phyloP scores from a whole-genome alignment of 306 rosid species.

The Cicer judaicum region DNA sequence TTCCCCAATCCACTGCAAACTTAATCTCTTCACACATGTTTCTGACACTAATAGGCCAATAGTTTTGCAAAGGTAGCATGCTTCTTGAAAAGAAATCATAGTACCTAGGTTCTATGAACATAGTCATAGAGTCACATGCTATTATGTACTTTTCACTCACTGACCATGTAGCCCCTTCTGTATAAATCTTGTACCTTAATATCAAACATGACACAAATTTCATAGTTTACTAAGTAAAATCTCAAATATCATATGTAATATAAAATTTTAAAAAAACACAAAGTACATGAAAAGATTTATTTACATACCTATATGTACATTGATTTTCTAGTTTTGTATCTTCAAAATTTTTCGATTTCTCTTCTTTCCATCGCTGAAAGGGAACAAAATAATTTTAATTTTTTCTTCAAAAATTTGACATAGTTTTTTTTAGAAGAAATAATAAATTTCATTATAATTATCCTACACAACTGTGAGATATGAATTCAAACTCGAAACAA shows the following conservation, averaged over 20 bases:
- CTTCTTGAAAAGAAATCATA: constrained; percentile 58
- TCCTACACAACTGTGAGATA: too few species aligned
- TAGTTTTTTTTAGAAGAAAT: background rate
- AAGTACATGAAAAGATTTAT: background rate
- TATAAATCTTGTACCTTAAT: constrained; percentile 61
- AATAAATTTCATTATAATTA: too few species aligned
- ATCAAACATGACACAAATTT: background rate
- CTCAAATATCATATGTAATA: background rate
- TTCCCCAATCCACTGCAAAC: constrained; percentile 64
- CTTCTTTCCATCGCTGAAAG: constrained; percentile 47
- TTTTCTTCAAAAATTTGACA: background rate
- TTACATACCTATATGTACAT: constrained; percentile 53
- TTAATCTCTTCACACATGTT: constrained; percentile 52
- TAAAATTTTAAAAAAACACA: background rate
- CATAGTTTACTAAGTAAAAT: background rate
- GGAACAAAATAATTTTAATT: background rate
- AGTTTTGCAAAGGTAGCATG: constrained; percentile 52
- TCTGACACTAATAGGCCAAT: constrained; percentile 52
- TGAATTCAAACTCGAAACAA: too few species aligned
- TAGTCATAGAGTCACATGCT: constrained; percentile 62
- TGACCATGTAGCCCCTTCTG: constrained; percentile 61
- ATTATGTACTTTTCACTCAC: constrained; percentile 63
- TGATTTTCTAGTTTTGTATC: constrained; percentile 55
- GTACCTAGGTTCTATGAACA: constrained; percentile 49
- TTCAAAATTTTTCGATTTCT: constrained; percentile 34